Evolutionary conservation across 2,329 filamentous ascomycete genomes (phyloP).

Genomic region (Fusarium clavum): DNA sequence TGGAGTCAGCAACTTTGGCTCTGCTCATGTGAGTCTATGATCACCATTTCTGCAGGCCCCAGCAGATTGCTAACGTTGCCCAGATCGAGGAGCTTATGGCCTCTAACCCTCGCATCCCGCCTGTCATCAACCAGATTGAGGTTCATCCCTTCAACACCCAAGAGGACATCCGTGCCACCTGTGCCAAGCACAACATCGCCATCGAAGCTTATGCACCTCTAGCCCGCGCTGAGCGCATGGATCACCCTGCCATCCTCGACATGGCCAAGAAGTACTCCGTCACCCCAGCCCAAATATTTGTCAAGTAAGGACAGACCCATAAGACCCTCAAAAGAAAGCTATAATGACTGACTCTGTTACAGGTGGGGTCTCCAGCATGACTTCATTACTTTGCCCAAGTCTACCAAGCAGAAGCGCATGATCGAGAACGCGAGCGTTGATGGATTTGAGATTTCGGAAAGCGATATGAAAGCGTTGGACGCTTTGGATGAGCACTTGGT

Average conservation of each 20-base stretch:
- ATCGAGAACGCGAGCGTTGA: conserved; percentile 72
- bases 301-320: conserved; percentile 57
- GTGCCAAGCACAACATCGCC: conserved; percentile 73
- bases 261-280: conserved; percentile 76
- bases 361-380: conserved; percentile 83
- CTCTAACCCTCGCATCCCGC: conserved; percentile 69
- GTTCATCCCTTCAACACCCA: conserved; percentile 86
- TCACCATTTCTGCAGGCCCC: rapidly evolving
- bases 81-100: conserved; percentile 77
- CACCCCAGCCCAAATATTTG: conserved; percentile 77
- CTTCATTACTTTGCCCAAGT: conserved; percentile 80
- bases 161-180: conserved; percentile 72
- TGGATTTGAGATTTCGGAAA: conserved; percentile 69
- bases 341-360: background rate
- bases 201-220: conserved; percentile 86
- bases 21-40: conserved; percentile 70
- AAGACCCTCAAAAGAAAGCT: rapidly evolving
- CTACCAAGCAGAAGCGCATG: conserved; percentile 70
- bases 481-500: conserved; percentile 77
- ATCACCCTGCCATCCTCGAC: conserved; percentile 70
- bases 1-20: conserved; percentile 83
- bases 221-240: conserved; percentile 76
- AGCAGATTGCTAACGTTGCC: background rate
- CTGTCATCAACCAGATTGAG: conserved; percentile 84
- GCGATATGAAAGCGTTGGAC: conserved; percentile 73